A percentile compares a stretch with the other conserved stretches of the same genome.
Conservation (phyloP, 495 filamentous ascomycete genomes). For the Symbiotaphrina buchneri region DNA sequence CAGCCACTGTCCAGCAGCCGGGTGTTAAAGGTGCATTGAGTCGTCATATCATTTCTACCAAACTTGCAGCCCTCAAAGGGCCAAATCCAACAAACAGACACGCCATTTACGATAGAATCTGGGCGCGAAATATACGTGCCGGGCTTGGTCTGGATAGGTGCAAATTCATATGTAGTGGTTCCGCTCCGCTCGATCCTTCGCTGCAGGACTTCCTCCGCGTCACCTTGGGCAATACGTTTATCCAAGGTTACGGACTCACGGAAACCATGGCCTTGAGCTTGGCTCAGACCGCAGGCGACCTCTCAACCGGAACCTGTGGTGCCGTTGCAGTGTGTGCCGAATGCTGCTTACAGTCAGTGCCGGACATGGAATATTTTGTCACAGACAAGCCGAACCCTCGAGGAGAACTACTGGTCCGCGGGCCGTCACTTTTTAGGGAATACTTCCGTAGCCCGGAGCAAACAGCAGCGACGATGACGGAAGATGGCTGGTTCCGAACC, state of each 20-base stretch:
- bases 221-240: constrained; percentile 54
- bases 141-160: constrained; percentile 60
- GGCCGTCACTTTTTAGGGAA: constrained; percentile 51
- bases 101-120: constrained; percentile 75
- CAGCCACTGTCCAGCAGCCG: constrained; percentile 50
- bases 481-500: constrained; percentile 93
- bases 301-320: constrained; percentile 64
- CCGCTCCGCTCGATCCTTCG: constrained; percentile 71
- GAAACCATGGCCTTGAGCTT: constrained; percentile 74
- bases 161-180: constrained; percentile 62
- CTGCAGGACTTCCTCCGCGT: constrained; percentile 78
- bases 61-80: constrained; percentile 55
- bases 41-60: constrained; percentile 53
- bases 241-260: constrained; percentile 86
- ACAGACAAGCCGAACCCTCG: constrained; percentile 86
- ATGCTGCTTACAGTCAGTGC: constrained; percentile 62
- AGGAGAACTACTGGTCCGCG: constrained; percentile 73
- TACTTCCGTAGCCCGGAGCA: constrained; percentile 81
- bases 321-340: constrained; percentile 42
- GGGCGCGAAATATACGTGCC: constrained; percentile 68
- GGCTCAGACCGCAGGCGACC: constrained; percentile 45
- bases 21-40: constrained; percentile 71
- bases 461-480: constrained; percentile 57
- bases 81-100: constrained; percentile 55
- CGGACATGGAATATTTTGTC: constrained; percentile 84